Conservation (phyloP, 2,329 filamentous ascomycete genomes). For the Mariannaea sp. region DNA sequence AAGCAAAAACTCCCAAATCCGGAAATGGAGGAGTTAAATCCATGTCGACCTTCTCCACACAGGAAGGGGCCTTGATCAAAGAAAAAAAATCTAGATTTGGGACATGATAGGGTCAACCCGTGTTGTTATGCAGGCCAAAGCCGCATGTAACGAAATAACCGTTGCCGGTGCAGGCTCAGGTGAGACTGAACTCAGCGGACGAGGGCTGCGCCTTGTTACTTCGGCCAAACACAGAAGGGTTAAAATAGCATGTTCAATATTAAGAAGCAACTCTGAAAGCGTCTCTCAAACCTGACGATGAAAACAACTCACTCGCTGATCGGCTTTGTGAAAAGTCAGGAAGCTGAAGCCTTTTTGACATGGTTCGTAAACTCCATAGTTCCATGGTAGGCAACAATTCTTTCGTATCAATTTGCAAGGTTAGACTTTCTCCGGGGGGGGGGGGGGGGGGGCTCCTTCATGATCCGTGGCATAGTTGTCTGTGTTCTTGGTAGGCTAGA, state of each 20-base stretch:
- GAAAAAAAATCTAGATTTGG: neutral
- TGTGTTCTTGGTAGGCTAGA: no score
- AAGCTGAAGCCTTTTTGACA: neutral
- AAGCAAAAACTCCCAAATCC: no score
- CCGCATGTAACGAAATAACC: slow-evolving; percentile 5
- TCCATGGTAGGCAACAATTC: neutral
- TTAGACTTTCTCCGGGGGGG: no score
- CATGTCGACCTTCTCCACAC: no score
- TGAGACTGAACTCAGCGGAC: slow-evolving; percentile 5
- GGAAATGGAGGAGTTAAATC: no score
- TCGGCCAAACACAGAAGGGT: no score
- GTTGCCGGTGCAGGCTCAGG: slow-evolving; percentile 14
- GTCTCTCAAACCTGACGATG: neutral
- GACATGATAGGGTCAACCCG: neutral
- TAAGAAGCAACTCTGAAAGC: neutral
- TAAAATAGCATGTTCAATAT: no score
- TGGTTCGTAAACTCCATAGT: neutral
- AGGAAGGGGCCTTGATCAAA: no score
- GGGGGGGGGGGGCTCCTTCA: no score
- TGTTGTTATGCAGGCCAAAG: neutral
- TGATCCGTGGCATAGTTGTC: no score
- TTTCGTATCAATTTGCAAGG: slow-evolving; percentile 4
- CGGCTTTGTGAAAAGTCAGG: neutral
- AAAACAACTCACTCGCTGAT: neutral
- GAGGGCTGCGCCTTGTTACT: neutral